Percentiles rank a stretch among this genome's conserved stretches.
Conservation (phyloP, 306 rosid species). For the Citrullus colocynthis region DNA sequence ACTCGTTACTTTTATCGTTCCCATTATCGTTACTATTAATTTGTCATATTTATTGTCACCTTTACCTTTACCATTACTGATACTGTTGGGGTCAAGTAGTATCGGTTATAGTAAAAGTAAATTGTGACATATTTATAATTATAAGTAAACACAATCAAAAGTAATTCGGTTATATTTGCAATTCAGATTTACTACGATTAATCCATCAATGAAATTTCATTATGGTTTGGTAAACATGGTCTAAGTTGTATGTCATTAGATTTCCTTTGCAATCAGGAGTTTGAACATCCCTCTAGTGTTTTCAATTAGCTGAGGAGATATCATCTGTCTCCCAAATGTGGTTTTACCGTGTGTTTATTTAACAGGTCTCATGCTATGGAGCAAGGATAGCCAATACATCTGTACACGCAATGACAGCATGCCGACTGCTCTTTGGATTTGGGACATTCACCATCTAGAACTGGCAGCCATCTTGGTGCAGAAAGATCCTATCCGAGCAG, state of each 20-base stretch:
- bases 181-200: too few species aligned
- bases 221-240: too few species aligned
- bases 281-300: neutral
- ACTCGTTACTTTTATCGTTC: too few species aligned
- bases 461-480: conserved; percentile 75
- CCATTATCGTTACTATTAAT: too few species aligned
- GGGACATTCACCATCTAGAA: conserved; percentile 87
- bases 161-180: too few species aligned
- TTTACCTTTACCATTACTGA: too few species aligned
- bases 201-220: too few species aligned
- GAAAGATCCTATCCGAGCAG: conserved; percentile 75
- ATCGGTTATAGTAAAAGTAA: too few species aligned
- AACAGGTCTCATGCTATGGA: conserved; percentile 82
- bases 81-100: too few species aligned
- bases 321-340: neutral
- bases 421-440: conserved; percentile 85
- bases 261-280: neutral
- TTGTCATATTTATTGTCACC: too few species aligned
- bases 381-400: conserved; percentile 82
- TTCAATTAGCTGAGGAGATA: neutral
- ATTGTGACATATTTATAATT: too few species aligned
- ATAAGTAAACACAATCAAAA: too few species aligned
- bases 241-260: neutral
- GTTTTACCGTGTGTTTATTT: neutral
- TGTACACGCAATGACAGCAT: conserved; percentile 88